Conservation (phyloP, 2,329 filamentous ascomycete species). For the Penicillium sp. region DNA sequence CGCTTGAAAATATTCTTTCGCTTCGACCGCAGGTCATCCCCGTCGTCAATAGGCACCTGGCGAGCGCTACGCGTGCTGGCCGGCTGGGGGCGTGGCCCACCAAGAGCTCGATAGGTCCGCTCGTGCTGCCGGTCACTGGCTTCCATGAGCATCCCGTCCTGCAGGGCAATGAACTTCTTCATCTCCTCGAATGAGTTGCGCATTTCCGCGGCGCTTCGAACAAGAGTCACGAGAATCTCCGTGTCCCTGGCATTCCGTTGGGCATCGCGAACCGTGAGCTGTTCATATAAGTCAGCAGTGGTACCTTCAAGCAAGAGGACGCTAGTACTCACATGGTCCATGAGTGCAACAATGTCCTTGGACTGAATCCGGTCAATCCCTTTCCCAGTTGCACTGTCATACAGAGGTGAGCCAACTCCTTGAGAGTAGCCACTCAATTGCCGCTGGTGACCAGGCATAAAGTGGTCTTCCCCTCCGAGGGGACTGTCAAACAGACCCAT, state of each 20-base stretch:
- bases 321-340: conserved; percentile 99
- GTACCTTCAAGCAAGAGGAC: too few relatives aligned
- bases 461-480: conserved; percentile 52
- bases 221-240: conserved; percentile 90
- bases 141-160: conserved; percentile 79
- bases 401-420: conserved; percentile 79
- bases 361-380: conserved; percentile 89
- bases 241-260: conserved; percentile 93
- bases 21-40: conserved; percentile 66
- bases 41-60: conserved; percentile 44
- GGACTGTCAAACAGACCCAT: conserved; percentile 45
- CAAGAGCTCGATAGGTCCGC: conserved; percentile 70
- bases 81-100: conserved; percentile 77
- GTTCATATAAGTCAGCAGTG: too few relatives aligned
- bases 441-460: conserved; percentile 51
- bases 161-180: conserved; percentile 81
- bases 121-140: conserved; percentile 83
- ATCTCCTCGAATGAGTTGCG: conserved; percentile 91
- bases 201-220: conserved; percentile 92
- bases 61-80: conserved; percentile 52
- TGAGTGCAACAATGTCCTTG: conserved; percentile 90
- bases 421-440: conserved; percentile 84
- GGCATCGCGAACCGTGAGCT: conserved; percentile 89
- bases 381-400: conserved; percentile 77
- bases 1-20: conserved; percentile 85